Percentiles rank a stretch among this genome's conserved stretches.
These are phyloP conservation scores for Chamaecrista fasciculata DNA, from an alignment of 306 rosid genomes.

Conservation along the genomic window DNA sequence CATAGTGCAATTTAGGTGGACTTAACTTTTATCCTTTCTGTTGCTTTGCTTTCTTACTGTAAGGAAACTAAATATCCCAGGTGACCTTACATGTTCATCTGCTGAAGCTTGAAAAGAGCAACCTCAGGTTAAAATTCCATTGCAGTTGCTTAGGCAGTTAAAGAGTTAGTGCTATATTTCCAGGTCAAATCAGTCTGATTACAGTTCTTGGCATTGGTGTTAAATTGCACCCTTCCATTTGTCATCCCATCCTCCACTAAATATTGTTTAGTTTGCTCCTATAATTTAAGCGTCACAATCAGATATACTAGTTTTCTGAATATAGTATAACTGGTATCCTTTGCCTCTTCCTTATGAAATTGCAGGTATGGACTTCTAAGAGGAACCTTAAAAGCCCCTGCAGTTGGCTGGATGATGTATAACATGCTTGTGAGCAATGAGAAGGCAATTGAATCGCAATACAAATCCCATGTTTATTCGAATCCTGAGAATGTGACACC, in stretches of 20 bases:
- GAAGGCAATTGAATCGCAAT: conserved; percentile 85
- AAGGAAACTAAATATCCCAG: background rate
- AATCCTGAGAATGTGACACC: conserved; percentile 85
- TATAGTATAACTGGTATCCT: conserved; percentile 24
- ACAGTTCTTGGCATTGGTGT: background rate
- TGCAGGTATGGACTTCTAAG: conserved; percentile 81
- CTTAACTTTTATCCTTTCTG: background rate
- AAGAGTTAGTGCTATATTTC: conserved; percentile 1
- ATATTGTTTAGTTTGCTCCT: background rate
- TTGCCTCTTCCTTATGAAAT: conserved; percentile 18
- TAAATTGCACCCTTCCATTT: background rate
- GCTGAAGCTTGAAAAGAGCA: conserved; percentile 9
- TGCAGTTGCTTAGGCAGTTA: conserved; percentile 4
- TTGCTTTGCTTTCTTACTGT: background rate
- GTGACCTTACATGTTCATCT: background rate
- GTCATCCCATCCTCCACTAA: background rate
- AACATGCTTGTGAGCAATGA: conserved; percentile 91
- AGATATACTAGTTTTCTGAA: conserved; percentile 17
- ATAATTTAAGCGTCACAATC: background rate
- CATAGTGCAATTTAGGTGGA: background rate
- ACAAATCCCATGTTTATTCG: conserved; percentile 89
- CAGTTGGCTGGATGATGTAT: conserved; percentile 97
- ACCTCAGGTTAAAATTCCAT: background rate
- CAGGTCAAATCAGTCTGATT: background rate
- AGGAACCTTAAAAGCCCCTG: conserved; percentile 93